Evolutionary conservation across 73 alveolate genomes (phyloP).

Genomic region (Paramecium octaurelia): DNA sequence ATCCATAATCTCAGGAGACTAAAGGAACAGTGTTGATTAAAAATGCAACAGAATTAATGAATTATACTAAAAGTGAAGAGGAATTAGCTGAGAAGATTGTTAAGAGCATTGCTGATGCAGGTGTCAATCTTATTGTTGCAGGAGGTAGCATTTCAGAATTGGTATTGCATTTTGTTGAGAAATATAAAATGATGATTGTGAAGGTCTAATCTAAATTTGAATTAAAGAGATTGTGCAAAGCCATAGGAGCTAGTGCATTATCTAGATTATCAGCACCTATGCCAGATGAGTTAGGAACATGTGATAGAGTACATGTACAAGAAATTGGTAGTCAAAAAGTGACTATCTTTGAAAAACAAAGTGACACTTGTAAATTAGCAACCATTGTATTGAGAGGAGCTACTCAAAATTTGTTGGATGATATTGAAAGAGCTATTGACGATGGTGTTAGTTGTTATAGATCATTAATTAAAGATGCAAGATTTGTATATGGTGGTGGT

Average conservation of each 20-base stretch:
- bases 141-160: slow-evolving; percentile 94
- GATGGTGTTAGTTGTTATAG: slow-evolving; percentile 94
- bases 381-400: slow-evolving; percentile 93
- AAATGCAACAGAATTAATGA: slow-evolving; percentile 94
- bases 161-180: slow-evolving; percentile 93
- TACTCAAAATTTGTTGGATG: slow-evolving; percentile 91
- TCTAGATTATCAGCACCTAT: slow-evolving; percentile 95
- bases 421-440: slow-evolving; percentile 96
- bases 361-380: slow-evolving; percentile 70
- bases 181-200: slow-evolving; percentile 92
- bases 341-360: slow-evolving; percentile 71
- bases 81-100: slow-evolving; percentile 86
- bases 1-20: slow-evolving; percentile 95
- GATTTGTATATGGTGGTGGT: slow-evolving; percentile 64
- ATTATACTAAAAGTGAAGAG: slow-evolving; percentile 97
- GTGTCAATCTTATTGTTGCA: slow-evolving; percentile 89
- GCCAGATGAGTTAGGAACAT: slow-evolving; percentile 97
- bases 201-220: slow-evolving; percentile 94
- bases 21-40: slow-evolving; percentile 95
- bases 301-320: slow-evolving; percentile 84
- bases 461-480: slow-evolving; percentile 69
- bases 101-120: slow-evolving; percentile 90
- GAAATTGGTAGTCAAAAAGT: slow-evolving; percentile 94
- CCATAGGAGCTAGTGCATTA: slow-evolving; percentile 92
- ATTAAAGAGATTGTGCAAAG: slow-evolving; percentile 89